A percentile compares a stretch with the other conserved stretches of the same genome.
Evolutionary conservation across 345 rosid genomes (phyloP).

Genomic region (Citrus sp.): DNA sequence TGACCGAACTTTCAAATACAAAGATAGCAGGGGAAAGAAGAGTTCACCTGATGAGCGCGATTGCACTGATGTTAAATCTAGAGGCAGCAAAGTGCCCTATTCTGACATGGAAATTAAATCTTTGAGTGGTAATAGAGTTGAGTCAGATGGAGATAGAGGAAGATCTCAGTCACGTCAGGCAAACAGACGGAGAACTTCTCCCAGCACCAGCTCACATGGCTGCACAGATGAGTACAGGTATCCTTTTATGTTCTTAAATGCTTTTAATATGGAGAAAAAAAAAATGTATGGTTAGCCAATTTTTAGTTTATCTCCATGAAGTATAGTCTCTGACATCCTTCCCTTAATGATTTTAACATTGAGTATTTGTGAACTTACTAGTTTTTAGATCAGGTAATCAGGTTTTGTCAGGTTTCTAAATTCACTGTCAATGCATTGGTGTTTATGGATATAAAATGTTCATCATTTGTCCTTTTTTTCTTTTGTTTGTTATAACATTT

Average conservation of each 20-base stretch:
- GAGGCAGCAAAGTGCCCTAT: conserved; percentile 28
- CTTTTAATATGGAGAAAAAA: neutral
- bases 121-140: conserved; percentile 45
- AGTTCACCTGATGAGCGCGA: conserved; percentile 71
- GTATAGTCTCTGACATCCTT: neutral
- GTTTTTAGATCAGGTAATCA: neutral
- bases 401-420: neutral
- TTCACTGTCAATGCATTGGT: neutral
- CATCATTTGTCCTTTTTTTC: neutral
- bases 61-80: conserved; percentile 42
- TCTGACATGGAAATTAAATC: conserved; percentile 48
- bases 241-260: neutral
- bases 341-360: neutral
- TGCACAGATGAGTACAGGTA: conserved; percentile 75
- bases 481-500: neutral
- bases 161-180: conserved; percentile 62
- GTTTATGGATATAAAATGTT: neutral
- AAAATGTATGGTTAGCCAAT: neutral
- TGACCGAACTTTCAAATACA: conserved; percentile 53
- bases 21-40: conserved; percentile 60
- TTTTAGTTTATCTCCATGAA: neutral
- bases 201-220: conserved; percentile 52
- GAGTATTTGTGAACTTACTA: neutral
- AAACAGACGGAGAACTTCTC: conserved; percentile 46
- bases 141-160: conserved; percentile 62